These are phyloP conservation scores for Fusarium verrucosum DNA, from an alignment of 2,329 filamentous ascomycete genomes.

Conservation along the genomic window DNA sequence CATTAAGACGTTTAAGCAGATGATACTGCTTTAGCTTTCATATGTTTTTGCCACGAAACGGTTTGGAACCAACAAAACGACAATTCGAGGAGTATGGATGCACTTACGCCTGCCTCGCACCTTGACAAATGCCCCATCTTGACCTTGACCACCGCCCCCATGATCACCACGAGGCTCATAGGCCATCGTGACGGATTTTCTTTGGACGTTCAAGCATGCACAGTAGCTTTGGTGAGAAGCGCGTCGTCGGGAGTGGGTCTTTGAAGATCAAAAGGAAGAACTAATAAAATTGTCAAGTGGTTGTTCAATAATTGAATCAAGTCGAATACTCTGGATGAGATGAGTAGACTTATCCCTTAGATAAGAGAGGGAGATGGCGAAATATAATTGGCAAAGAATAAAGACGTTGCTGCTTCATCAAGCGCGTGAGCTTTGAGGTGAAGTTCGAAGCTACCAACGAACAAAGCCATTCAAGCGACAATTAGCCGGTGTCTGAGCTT, in stretches of 20 bases:
- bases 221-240: conserved; percentile 24
- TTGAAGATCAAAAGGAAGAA: conserved; percentile 5
- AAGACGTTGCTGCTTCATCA: conserved; percentile 18
- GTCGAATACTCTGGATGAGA: not conserved
- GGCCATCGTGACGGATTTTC: conserved; percentile 54
- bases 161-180: conserved; percentile 64
- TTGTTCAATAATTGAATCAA: not conserved
- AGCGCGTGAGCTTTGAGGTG: conserved; percentile 29
- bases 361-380: not conserved
- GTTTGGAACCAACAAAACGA: conserved; percentile 1
- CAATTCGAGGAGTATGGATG: not conserved
- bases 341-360: not conserved
- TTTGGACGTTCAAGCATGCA: conserved; percentile 40
- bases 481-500: conserved; percentile 27
- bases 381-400: conserved; percentile 14
- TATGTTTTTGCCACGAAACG: conserved; percentile 27
- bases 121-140: conserved; percentile 58
- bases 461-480: conserved; percentile 31
- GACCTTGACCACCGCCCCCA: conserved; percentile 51
- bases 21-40: not conserved
- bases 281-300: not conserved
- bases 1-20: not conserved
- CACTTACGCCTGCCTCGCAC: conserved; percentile 63
- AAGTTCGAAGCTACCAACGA: conserved; percentile 35
- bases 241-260: conserved; percentile 35